phyloP scores from a whole-genome alignment of 2,329 filamentous ascomycete genomes.

The Aureobasidium sp. region DNA sequence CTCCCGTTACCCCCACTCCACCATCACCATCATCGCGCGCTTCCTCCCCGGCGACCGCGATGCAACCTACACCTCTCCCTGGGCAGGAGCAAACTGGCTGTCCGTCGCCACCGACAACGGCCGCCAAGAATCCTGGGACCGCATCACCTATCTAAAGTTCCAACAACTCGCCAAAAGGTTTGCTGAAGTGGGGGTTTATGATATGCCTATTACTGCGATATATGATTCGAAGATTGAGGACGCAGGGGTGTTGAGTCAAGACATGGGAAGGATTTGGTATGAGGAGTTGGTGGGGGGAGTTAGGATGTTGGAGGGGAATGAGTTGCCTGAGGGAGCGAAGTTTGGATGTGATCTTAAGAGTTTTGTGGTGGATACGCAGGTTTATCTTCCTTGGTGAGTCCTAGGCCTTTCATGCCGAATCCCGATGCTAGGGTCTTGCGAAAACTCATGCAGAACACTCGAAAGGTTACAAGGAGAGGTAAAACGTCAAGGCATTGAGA shows the following conservation, averaged over 20 bases:
- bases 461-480: constrained; percentile 5
- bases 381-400: constrained; percentile 10
- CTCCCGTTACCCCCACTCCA: constrained; percentile 29
- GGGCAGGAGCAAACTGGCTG: constrained; percentile 70
- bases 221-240: not conserved
- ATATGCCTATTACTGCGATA: not conserved
- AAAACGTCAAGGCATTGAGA: not conserved
- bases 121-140: not conserved
- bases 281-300: not conserved
- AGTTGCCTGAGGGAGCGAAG: not conserved
- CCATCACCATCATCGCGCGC: constrained; percentile 63
- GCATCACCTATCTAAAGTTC: not conserved
- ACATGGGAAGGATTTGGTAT: constrained; percentile 5
- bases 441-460: not conserved
- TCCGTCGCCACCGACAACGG: constrained; percentile 50
- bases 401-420: too few species aligned
- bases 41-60: constrained; percentile 86
- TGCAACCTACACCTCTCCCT: constrained; percentile 75
- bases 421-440: not conserved
- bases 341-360: constrained; percentile 5
- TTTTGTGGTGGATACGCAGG: constrained; percentile 9
- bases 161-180: not conserved
- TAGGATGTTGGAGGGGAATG: not conserved
- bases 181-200: not conserved
- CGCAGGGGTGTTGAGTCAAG: not conserved